Conservation (phyloP, 1,139 yeast species). For the Lodderomyces jiufengensis region DNA sequence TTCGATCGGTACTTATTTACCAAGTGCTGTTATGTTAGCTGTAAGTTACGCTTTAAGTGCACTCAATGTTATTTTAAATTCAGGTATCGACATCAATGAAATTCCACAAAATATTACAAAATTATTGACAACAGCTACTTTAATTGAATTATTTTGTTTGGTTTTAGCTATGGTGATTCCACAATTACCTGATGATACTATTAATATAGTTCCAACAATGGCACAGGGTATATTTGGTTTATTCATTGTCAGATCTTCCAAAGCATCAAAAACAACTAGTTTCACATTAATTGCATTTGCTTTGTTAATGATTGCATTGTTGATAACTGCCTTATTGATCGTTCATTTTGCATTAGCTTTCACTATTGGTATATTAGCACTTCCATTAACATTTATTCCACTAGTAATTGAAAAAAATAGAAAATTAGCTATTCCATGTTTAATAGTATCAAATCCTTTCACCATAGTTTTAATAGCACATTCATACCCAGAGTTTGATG, state of each 20-base stretch:
- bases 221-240: neutral
- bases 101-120: constrained; percentile 25
- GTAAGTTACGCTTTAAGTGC: constrained; percentile 71
- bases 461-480: constrained; percentile 14
- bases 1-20: constrained; percentile 90
- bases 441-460: constrained; percentile 53
- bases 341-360: constrained; percentile 83
- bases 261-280: neutral
- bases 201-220: constrained; percentile 12
- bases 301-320: constrained; percentile 45
- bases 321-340: constrained; percentile 71
- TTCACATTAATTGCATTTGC: constrained; percentile 5
- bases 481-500: constrained; percentile 23
- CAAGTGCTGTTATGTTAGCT: constrained; percentile 75
- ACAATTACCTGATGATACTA: constrained; percentile 7
- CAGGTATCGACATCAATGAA: constrained; percentile 24
- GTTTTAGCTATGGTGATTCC: constrained; percentile 28
- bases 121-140: constrained; percentile 30
- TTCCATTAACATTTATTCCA: constrained; percentile 68
- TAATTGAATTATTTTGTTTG: constrained; percentile 32
- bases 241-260: neutral
- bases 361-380: constrained; percentile 59
- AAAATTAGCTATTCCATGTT: constrained; percentile 31
- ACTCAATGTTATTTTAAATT: constrained; percentile 53
- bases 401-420: constrained; percentile 27